Evolutionary conservation across 2,329 filamentous ascomycete species (phyloP).

Genomic region (Neonectria punicea): DNA sequence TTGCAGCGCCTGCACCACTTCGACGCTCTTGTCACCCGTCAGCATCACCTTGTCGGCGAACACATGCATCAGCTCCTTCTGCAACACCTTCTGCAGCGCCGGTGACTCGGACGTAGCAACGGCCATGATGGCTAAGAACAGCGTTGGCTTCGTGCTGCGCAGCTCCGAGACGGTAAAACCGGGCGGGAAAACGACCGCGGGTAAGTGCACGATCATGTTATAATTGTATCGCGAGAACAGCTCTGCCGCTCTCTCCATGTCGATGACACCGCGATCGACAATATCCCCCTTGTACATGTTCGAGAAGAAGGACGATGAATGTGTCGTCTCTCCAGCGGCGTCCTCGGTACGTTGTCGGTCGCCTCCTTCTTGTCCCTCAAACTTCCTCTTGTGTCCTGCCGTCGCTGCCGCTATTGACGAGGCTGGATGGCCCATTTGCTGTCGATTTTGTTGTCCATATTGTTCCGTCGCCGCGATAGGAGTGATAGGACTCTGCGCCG

Average conservation of each 20-base stretch:
- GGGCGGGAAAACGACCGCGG: constrained; percentile 69
- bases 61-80: constrained; percentile 75
- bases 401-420: constrained; percentile 21
- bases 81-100: constrained; percentile 68
- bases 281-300: constrained; percentile 56
- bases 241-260: constrained; percentile 62
- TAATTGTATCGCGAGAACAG: constrained; percentile 69
- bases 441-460: constrained; percentile 23
- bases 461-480: constrained; percentile 26
- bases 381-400: constrained; percentile 48
- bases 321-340: constrained; percentile 25
- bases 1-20: constrained; percentile 82
- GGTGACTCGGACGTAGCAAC: constrained; percentile 69
- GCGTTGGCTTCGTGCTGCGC: constrained; percentile 67
- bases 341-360: constrained; percentile 30
- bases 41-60: constrained; percentile 81
- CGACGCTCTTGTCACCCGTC: constrained; percentile 81
- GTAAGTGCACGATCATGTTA: constrained; percentile 70
- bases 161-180: constrained; percentile 65
- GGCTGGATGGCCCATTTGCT: constrained; percentile 18
- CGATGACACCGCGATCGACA: constrained; percentile 69
- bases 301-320: constrained; percentile 35
- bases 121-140: constrained; percentile 78
- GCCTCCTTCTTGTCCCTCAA: constrained; percentile 35
- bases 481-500: constrained; percentile 26